Evolutionary conservation across 78 protist species (phyloP), one percentile per base, ranked within the genome.

Genomic region (Dictyostelium brefeldianum): DNA sequence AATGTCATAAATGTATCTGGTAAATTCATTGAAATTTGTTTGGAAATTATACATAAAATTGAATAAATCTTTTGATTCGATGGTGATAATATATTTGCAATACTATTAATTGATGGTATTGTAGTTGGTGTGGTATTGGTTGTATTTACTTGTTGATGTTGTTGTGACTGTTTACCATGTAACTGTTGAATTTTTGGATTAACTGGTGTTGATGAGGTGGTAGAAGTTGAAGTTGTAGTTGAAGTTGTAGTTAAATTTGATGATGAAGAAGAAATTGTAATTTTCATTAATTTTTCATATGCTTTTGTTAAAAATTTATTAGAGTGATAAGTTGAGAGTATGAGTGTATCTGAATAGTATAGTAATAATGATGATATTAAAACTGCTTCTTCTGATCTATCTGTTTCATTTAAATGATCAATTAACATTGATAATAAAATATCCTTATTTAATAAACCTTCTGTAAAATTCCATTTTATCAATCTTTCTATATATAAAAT

Each of bases 1-100:
- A 87, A 87, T 29, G 93, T 64, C 93, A 87, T 74, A 43, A 87
- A 87, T 48, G 70, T 74, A 53, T 87, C 93, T 22, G 93, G 93
- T 64, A 87, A 62, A 10, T 81, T 17, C 22, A 87, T 87, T 5
- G 93, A 43, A 8, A 87, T 54, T 14, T 87, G 93, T 65, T 87
- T 87, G 0, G 84, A 22, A n/a, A 87, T 77, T 10, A 80, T 77
- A 48, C 84, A 74, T 1, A 87, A 25, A 8, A 87, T 46, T 4
- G 93, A 77, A 31, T 43, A 77, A 25, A 74, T 62, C 31, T 77
- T 87, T 64, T 87, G 93, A 22, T 87, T 78, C 0, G 78, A 46
- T 15, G 64, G 46, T 54, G 78, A 85, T 46, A 65, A 36, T 74
- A 41, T n/a, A 43, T 54, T 57, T 18, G 48, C 73, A 22, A 14